Evolutionary conservation across 1,284 basidiomycete genomes (phyloP).

Genomic region (Leccinum solheimii): DNA sequence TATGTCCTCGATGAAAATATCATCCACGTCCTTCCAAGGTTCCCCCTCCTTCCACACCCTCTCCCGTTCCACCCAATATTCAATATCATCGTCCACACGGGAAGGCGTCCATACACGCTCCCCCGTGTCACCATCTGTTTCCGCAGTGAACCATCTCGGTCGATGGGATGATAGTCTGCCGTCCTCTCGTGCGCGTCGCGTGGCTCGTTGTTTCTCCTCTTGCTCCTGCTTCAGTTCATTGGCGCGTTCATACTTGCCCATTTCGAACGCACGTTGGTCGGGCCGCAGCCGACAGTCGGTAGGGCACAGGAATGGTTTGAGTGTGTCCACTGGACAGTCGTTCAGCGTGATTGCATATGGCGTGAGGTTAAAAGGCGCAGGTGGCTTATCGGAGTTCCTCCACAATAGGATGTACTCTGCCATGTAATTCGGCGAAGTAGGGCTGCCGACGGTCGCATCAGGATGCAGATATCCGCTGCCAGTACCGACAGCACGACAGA

Average conservation of each 20-base stretch:
- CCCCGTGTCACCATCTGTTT: constrained; percentile 81
- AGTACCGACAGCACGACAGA: constrained; percentile 76
- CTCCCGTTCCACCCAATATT: constrained; percentile 86
- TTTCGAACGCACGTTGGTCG: constrained; percentile 94
- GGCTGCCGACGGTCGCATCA: constrained; percentile 57
- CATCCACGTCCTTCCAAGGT: constrained; percentile 71
- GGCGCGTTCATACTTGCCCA: constrained; percentile 88
- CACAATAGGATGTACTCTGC: constrained; percentile 83
- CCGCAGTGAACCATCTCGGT: constrained; percentile 81
- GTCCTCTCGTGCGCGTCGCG: constrained; percentile 75
- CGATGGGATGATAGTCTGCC: constrained; percentile 73
- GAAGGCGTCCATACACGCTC: constrained; percentile 84
- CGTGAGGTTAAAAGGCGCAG: constrained; percentile 91
- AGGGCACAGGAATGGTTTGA: constrained; percentile 78
- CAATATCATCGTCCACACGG: constrained; percentile 53
- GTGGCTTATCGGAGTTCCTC: constrained; percentile 88
- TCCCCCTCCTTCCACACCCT: constrained; percentile 50
- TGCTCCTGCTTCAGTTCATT: constrained; percentile 86
- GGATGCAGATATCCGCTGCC: constrained; percentile 72
- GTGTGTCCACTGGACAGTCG: constrained; percentile 66
- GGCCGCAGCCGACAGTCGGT: constrained; percentile 95
- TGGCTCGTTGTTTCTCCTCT: constrained; percentile 86
- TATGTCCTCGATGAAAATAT: constrained; percentile 73
- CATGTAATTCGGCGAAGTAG: constrained; percentile 48
- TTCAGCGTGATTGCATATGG: constrained; percentile 94